Evolutionary conservation across 2,329 filamentous ascomycete genomes (phyloP).

Genomic region (Aureobasidium sp.): DNA sequence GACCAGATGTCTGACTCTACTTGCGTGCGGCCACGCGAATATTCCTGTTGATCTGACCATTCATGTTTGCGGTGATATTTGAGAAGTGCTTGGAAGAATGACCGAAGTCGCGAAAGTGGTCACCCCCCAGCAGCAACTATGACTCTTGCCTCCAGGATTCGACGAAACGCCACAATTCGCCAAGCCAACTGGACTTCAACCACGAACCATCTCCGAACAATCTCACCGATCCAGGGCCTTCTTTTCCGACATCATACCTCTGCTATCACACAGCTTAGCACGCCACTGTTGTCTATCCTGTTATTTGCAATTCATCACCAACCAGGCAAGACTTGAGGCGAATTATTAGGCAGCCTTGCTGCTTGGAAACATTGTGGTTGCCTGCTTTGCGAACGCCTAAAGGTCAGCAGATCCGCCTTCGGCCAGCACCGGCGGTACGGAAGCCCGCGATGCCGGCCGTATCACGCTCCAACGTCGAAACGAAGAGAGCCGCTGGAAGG

Average conservation of each 20-base stretch:
- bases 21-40: neutral
- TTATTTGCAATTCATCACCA: neutral
- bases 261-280: too few species aligned
- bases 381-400: neutral
- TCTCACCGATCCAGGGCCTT: neutral
- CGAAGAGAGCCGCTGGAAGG: neutral
- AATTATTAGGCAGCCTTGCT: conserved; percentile 8
- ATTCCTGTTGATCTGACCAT: neutral
- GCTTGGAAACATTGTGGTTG: neutral
- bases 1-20: neutral
- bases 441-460: neutral
- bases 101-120: neutral
- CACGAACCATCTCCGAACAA: neutral
- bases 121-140: neutral
- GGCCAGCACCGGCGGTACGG: neutral
- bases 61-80: neutral
- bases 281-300: too few species aligned
- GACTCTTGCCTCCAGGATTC: neutral
- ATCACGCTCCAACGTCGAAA: neutral
- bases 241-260: neutral
- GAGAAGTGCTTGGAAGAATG: neutral
- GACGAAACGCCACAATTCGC: neutral
- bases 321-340: neutral
- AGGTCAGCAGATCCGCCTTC: neutral
- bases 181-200: neutral